These are phyloP conservation scores for Coniochaeta sp. DNA, from an alignment of 2,329 filamentous ascomycete genomes.

Conservation along the genomic window DNA sequence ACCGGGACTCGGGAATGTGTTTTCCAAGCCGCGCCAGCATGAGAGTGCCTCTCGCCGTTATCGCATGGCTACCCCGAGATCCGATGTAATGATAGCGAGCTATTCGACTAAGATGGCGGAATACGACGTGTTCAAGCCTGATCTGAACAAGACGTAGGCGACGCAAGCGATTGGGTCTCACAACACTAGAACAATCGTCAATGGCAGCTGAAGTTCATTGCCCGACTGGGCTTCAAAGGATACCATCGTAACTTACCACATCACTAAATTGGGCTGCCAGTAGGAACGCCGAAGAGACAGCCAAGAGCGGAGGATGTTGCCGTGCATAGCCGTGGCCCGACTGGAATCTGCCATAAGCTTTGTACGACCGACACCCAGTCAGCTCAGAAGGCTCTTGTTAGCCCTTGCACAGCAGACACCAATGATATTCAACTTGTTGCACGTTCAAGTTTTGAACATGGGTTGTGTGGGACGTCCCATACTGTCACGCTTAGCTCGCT, in stretches of 20 bases:
- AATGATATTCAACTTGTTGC: not conserved
- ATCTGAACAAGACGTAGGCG: not conserved
- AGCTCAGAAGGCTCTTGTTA: not conserved
- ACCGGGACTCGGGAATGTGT: not conserved
- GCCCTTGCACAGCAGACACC: not conserved
- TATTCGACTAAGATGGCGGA: not conserved
- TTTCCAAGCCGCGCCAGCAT: not conserved
- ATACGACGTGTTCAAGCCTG: not conserved
- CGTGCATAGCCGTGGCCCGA: not conserved
- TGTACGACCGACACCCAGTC: not conserved
- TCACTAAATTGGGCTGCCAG: not conserved
- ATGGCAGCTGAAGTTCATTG: not conserved
- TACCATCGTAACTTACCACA: not conserved
- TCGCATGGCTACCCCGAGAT: not conserved
- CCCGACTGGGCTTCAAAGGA: not conserved
- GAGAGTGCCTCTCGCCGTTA: not conserved
- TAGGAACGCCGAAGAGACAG: not conserved
- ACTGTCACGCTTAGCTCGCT: not conserved
- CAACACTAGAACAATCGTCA: not conserved
- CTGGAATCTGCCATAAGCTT: not conserved
- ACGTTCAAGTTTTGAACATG: not conserved
- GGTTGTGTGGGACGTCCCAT: not conserved
- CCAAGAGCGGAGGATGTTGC: not conserved
- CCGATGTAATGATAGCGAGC: not conserved
- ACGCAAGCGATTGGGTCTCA: not conserved